phyloP scores from a whole-genome alignment of 2,329 filamentous ascomycete species.

The Tolypocladium tropicale region DNA sequence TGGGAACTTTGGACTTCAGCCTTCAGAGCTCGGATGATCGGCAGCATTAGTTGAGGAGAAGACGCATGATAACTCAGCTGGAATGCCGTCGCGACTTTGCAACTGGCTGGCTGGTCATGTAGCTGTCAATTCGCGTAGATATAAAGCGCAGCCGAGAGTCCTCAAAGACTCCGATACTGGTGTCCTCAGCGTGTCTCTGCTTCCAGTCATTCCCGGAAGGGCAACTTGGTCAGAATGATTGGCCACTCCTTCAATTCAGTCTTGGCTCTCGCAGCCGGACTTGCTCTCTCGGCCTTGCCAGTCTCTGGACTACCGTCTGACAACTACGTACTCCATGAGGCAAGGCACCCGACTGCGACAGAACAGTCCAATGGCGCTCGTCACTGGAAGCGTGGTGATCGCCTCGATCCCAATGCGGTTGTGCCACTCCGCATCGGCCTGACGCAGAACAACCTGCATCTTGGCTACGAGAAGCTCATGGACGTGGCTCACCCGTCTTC shows the following conservation, averaged over 20 bases:
- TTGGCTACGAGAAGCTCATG: background rate
- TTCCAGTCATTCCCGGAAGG: background rate
- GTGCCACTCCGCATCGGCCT: background rate
- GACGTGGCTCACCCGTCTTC: background rate
- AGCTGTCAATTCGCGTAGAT: background rate
- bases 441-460: background rate
- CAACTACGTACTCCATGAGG: background rate
- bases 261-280: slow-evolving; percentile 1
- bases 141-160: background rate
- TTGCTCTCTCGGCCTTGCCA: background rate
- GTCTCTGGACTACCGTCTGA: background rate
- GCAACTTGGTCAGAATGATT: background rate
- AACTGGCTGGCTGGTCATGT: background rate
- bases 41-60: background rate
- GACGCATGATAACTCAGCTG: background rate
- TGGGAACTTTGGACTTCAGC: background rate
- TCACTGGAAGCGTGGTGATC: slow-evolving; percentile 2
- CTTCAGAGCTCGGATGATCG: background rate
- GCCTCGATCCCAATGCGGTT: slow-evolving; percentile 1
- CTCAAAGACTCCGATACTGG: background rate
- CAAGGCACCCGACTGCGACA: background rate
- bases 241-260: background rate
- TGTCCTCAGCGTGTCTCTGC: no score
- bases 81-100: background rate
- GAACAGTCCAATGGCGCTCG: background rate